A percentile compares a stretch with the other conserved stretches of the same genome.
These are phyloP conservation scores for Phanerodontia chrysosporium DNA, from an alignment of 768 basidiomycete species.

Conservation along the genomic window DNA sequence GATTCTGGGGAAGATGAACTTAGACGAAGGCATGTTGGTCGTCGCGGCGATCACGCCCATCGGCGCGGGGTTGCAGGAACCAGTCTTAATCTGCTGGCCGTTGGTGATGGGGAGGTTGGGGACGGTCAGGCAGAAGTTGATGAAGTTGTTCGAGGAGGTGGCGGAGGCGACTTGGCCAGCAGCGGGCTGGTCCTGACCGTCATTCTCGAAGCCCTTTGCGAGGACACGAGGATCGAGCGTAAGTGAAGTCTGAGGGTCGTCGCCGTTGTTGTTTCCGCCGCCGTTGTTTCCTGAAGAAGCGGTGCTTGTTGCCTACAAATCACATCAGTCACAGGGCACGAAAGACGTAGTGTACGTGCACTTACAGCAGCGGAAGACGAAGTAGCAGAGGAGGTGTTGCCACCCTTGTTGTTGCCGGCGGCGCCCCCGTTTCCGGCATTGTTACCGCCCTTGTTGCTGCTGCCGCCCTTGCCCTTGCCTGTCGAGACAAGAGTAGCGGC, in stretches of 20 bases:
- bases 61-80: slow-evolving; percentile 59
- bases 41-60: slow-evolving; percentile 58
- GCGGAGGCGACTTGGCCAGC: slow-evolving; percentile 46
- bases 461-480: not conserved
- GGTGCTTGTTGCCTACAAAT: not conserved
- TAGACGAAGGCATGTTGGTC: slow-evolving; percentile 50
- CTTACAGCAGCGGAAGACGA: not conserved
- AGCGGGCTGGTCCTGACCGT: slow-evolving; percentile 22
- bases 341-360: not conserved
- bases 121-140: slow-evolving; percentile 47
- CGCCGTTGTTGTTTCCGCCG: slow-evolving; percentile 16
- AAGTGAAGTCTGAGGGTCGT: slow-evolving; percentile 11
- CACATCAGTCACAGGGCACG: not conserved
- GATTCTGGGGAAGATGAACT: slow-evolving; percentile 47
- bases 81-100: slow-evolving; percentile 36
- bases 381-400: not conserved
- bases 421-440: slow-evolving; percentile 12
- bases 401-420: slow-evolving; percentile 13
- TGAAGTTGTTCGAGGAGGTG: slow-evolving; percentile 62
- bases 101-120: slow-evolving; percentile 40
- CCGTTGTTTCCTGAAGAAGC: too few species aligned
- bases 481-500: slow-evolving; percentile 17
- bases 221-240: slow-evolving; percentile 44
- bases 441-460: slow-evolving; percentile 16
- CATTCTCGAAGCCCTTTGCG: slow-evolving; percentile 35